Percentiles rank a stretch among this genome's conserved stretches.
These are phyloP conservation scores for Geotrichum ghanense DNA, from an alignment of 805 yeast species.

Conservation along the genomic window DNA sequence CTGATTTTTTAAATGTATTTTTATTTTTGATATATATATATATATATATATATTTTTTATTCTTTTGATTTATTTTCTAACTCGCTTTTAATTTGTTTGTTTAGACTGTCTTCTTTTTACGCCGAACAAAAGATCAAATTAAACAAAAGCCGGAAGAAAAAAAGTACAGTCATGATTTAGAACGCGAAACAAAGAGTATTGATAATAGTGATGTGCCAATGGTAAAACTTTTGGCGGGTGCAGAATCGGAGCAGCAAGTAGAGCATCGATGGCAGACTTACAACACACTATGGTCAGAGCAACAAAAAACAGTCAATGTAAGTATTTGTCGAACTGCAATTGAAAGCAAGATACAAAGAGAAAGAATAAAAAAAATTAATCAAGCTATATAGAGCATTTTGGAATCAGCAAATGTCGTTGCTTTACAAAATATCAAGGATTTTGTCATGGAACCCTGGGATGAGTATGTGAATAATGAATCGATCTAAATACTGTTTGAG, in stretches of 20 bases:
- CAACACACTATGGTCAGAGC: conserved; percentile 29
- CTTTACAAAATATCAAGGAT: conserved; percentile 10
- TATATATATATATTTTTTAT: no score
- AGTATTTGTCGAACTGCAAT: no score
- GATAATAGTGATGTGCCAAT: conserved; percentile 27
- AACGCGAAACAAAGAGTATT: conserved; percentile 8
- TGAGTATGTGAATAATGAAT: background rate
- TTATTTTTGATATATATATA: no score
- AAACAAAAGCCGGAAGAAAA: conserved; percentile 1
- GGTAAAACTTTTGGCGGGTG: conserved; percentile 32
- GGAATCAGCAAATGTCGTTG: conserved; percentile 15
- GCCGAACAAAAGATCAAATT: conserved; percentile 3
- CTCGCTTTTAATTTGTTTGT: no score
- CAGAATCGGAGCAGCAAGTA: conserved; percentile 31
- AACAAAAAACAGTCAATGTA: conserved; percentile 22
- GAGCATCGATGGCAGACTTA: conserved; percentile 33
- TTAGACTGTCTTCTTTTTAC: conserved; percentile 12
- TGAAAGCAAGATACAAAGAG: no score
- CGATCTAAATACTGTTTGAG: background rate
- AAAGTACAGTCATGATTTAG: conserved; percentile 2
- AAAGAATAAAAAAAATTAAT: no score
- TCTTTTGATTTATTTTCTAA: no score
- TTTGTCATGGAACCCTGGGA: conserved; percentile 12
- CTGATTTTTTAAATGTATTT: background rate
- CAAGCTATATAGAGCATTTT: conserved; percentile 19